Conservation (phyloP, 768 basidiomycete species). For the Serendipita sp. region DNA sequence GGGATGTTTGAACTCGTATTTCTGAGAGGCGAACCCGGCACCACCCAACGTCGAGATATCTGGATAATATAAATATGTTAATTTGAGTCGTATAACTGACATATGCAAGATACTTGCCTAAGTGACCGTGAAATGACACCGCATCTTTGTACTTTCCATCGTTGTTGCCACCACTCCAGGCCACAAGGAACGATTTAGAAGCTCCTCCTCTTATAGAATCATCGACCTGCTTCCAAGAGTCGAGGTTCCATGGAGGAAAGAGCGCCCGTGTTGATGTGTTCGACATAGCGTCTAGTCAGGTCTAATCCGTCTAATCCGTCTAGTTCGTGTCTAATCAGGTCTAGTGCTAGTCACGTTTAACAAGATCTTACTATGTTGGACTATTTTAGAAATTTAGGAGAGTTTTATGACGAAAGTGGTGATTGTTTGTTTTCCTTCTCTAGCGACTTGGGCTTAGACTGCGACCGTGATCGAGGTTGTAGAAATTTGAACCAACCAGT, state of each 20-base stretch:
- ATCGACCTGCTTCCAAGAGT: slow-evolving; percentile 20
- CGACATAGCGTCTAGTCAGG: not conserved
- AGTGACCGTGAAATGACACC: slow-evolving; percentile 1
- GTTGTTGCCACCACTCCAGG: slow-evolving; percentile 5
- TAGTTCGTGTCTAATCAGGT: not conserved
- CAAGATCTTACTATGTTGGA: no score
- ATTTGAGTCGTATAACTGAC: not conserved
- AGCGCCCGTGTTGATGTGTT: slow-evolving; percentile 6
- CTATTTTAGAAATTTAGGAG: no score
- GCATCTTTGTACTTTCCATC: not conserved
- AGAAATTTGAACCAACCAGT: no score
- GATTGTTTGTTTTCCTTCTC: no score
- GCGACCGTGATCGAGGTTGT: no score
- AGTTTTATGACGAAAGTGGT: not conserved
- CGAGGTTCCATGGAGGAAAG: slow-evolving; percentile 20
- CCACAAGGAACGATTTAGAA: slow-evolving; percentile 18
- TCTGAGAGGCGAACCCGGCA: slow-evolving; percentile 25
- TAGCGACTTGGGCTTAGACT: no score
- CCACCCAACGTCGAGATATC: slow-evolving; percentile 24
- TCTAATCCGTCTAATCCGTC: not conserved
- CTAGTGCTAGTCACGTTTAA: not conserved
- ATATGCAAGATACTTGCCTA: not conserved
- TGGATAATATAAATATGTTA: slow-evolving; percentile 6
- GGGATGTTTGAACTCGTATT: slow-evolving; percentile 16
- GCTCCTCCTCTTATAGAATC: slow-evolving; percentile 23